Percentiles rank a stretch among this genome's conserved stretches.
Conservation (phyloP, 1,284 basidiomycete genomes). For the Heterobasidion parviporum region DNA sequence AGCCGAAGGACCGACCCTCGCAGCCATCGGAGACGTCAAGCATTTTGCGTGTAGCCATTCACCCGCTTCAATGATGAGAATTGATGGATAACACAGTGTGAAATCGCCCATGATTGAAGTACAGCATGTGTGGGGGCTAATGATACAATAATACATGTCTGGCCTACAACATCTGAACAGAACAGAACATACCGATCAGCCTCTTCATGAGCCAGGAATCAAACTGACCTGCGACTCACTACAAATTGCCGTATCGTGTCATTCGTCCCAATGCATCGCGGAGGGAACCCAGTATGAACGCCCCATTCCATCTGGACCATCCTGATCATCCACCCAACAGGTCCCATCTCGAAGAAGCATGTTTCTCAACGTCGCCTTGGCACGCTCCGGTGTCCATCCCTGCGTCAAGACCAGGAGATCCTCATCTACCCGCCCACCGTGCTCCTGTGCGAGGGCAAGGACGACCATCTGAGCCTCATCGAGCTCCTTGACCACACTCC, state of each 20-base stretch:
- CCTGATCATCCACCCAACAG: slow-evolving; percentile 92
- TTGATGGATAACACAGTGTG: no score
- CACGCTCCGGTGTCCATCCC: slow-evolving; percentile 77
- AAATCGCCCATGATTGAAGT: no score
- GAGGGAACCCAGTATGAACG: slow-evolving; percentile 77
- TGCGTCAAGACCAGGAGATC: slow-evolving; percentile 45
- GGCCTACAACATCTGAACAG: no score
- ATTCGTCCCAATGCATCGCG: slow-evolving; percentile 75
- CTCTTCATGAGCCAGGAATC: no score
- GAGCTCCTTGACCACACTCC: slow-evolving; percentile 70
- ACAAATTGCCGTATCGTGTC: slow-evolving; percentile 12
- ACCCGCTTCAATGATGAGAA: no score
- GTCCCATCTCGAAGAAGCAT: slow-evolving; percentile 87
- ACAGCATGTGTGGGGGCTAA: no score
- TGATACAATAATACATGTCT: no score
- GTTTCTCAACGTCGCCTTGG: slow-evolving; percentile 75
- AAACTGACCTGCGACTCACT: no score
- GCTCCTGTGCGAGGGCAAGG: slow-evolving; percentile 63
- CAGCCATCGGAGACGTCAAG: no score
- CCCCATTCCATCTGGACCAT: slow-evolving; percentile 38
- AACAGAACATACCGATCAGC: no score
- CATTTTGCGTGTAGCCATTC: no score
- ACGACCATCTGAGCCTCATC: slow-evolving; percentile 78
- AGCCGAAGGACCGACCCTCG: no score
- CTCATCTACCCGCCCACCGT: slow-evolving; percentile 59